Percentiles rank a stretch among this genome's conserved stretches.
Evolutionary conservation across 129 eudicot genomes (phyloP).

Genomic region (Centaurea solstitialis): DNA sequence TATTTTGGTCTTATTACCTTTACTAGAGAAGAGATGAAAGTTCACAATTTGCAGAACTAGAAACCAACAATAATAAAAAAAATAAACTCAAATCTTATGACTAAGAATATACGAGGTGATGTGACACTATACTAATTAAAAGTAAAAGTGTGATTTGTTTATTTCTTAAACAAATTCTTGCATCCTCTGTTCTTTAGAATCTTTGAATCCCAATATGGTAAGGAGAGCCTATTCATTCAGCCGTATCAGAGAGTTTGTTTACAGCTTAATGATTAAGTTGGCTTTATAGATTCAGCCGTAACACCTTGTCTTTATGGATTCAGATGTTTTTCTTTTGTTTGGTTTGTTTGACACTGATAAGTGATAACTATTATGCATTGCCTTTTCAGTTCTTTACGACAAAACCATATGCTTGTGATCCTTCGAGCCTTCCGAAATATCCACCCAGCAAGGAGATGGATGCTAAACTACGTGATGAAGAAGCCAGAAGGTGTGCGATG

Average conservation of each 20-base stretch:
- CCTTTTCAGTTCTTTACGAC: constrained; percentile 76
- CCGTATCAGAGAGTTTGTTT: background rate
- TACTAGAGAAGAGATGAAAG: background rate
- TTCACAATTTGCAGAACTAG: background rate
- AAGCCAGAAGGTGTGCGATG: constrained; percentile 78
- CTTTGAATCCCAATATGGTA: background rate
- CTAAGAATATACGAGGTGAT: background rate
- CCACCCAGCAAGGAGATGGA: constrained; percentile 99
- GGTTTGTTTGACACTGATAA: background rate
- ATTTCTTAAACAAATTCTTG: background rate
- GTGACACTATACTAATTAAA: background rate
- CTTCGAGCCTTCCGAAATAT: constrained; percentile 90
- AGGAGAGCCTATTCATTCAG: background rate
- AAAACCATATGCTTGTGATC: constrained; percentile 89
- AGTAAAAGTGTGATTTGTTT: background rate
- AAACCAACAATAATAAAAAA: background rate
- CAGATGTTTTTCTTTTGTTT: too few relatives aligned
- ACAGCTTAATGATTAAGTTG: background rate
- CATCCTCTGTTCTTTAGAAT: background rate
- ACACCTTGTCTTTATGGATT: too few relatives aligned
- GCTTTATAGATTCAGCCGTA: background rate
- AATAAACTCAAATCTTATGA: background rate
- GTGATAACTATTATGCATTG: background rate
- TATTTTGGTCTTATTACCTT: background rate
- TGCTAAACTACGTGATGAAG: constrained; percentile 91